A percentile compares a stretch with the other conserved stretches of the same genome.
Evolutionary conservation across 257 asterid species (phyloP).

Genomic region (Anisodus acutangulus): DNA sequence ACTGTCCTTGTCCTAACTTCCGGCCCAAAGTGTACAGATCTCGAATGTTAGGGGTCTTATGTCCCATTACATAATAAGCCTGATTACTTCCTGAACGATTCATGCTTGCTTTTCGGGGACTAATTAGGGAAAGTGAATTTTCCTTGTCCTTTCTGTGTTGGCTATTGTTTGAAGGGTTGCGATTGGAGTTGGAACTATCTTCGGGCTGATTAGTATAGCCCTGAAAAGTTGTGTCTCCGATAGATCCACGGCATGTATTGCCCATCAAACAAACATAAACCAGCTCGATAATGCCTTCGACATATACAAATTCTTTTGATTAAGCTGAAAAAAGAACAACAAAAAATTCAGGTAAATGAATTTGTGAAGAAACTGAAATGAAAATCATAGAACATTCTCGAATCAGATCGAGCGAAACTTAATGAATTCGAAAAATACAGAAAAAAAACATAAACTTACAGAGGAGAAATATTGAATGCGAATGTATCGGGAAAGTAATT

Average conservation of each 20-base stretch:
- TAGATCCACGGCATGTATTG: constrained; percentile 33
- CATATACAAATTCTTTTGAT: background rate
- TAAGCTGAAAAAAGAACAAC: too few species aligned
- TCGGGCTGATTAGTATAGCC: background rate
- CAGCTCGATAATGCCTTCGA: background rate
- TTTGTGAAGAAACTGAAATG: too few species aligned
- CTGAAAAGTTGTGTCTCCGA: constrained; percentile 25
- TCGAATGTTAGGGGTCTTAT: constrained; percentile 9
- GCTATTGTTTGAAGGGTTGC: too few species aligned
- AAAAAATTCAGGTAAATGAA: too few species aligned
- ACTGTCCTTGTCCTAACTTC: constrained; percentile 33
- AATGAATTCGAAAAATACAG: too few species aligned
- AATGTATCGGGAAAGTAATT: background rate
- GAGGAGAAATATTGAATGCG: too few species aligned
- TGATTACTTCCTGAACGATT: constrained; percentile 10
- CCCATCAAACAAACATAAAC: constrained; percentile 14
- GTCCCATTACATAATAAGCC: constrained; percentile 27
- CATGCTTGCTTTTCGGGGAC: constrained; percentile 12
- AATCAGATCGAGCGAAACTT: too few species aligned
- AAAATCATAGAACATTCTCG: too few species aligned
- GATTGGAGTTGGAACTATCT: constrained; percentile 25
- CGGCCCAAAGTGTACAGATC: constrained; percentile 28
- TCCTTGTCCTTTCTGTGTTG: background rate
- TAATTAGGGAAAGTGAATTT: background rate
- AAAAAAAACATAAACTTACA: too few species aligned